Evolutionary conservation across 176 grass and related monocot species (phyloP).

Genomic region (Triticum timopheevii): DNA sequence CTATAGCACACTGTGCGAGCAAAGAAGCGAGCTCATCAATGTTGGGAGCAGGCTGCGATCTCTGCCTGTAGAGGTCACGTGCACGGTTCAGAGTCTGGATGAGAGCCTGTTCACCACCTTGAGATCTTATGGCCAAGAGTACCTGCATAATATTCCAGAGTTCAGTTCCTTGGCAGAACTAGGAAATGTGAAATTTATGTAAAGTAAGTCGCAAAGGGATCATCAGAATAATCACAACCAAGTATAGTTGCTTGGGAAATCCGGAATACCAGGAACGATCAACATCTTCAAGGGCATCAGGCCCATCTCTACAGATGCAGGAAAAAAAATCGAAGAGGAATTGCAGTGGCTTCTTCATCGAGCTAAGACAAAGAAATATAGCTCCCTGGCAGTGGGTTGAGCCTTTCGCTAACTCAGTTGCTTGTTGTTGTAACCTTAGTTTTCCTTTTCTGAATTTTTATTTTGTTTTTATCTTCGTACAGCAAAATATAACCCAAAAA

Average conservation of each 20-base stretch:
- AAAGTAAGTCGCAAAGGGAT: background rate
- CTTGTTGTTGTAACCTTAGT: background rate
- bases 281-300: too few relatives aligned
- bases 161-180: background rate
- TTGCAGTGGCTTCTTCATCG: too few relatives aligned
- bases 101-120: constrained; percentile 81
- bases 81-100: constrained; percentile 75
- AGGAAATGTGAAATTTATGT: background rate
- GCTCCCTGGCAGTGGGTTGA: background rate
- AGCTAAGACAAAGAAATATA: background rate
- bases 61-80: constrained; percentile 72
- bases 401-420: background rate
- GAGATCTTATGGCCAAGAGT: constrained; percentile 72
- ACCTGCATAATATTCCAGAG: constrained; percentile 41
- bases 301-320: too few relatives aligned
- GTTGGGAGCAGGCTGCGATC: constrained; percentile 36
- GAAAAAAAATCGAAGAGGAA: too few relatives aligned
- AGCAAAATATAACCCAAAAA: background rate
- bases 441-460: background rate
- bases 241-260: background rate
- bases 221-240: background rate
- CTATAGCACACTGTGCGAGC: constrained; percentile 90
- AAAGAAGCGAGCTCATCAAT: constrained; percentile 75
- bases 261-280: too few relatives aligned
- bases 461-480: background rate